A percentile compares a stretch with the other conserved stretches of the same genome.
These are phyloP conservation scores for Dichotomocladium elegans DNA, from an alignment of 371 early-diverging fungal genomes.

Conservation along the genomic window DNA sequence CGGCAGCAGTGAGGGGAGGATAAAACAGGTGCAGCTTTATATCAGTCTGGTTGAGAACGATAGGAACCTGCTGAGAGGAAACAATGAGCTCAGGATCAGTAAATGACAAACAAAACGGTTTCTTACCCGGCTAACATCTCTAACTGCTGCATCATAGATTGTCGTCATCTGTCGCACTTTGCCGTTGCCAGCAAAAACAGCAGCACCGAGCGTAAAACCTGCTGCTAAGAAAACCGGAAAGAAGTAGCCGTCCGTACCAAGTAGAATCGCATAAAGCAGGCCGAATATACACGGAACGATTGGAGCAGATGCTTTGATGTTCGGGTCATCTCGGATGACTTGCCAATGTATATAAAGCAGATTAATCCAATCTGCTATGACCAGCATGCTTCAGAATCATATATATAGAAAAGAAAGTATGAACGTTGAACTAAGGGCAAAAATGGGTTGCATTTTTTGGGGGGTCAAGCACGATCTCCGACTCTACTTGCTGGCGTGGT, in stretches of 20 bases:
- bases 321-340: not conserved
- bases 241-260: slow-evolving; percentile 25
- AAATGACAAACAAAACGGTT: too few species aligned
- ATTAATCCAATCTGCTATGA: slow-evolving; percentile 10
- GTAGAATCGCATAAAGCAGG: slow-evolving; percentile 18
- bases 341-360: not conserved
- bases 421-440: too few species aligned
- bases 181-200: slow-evolving; percentile 11
- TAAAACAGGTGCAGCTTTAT: slow-evolving; percentile 17
- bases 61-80: too few species aligned
- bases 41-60: not conserved
- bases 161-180: not conserved
- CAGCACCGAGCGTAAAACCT: slow-evolving; percentile 23
- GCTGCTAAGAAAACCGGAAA: slow-evolving; percentile 21
- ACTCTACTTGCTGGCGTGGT: too few species aligned
- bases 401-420: not conserved
- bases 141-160: too few species aligned
- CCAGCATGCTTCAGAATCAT: not conserved
- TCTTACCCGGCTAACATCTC: too few species aligned
- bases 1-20: slow-evolving; percentile 25
- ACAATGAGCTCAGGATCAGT: too few species aligned
- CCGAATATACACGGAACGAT: not conserved
- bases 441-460: too few species aligned
- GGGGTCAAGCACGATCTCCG: too few species aligned
- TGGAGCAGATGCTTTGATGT: not conserved